Base-by-base conservation (phyloP, 306 rosid species). In the Begonia peltatifolia region DNA sequence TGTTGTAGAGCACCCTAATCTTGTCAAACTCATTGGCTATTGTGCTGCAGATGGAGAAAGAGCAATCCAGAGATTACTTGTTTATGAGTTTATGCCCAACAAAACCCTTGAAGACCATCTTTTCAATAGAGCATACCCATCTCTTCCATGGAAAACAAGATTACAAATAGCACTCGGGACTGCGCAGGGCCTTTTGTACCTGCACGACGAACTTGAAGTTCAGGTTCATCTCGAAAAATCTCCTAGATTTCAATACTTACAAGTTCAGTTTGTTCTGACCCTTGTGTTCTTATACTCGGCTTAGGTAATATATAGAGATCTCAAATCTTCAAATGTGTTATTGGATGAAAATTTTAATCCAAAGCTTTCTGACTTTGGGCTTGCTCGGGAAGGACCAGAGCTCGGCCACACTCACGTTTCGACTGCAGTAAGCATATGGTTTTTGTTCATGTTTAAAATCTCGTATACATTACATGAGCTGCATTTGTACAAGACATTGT, bases 361-460 rank as follows among this genome's bases (percentile, higher is more conserved):
- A 30, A 87, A 78, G 61, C 95, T 87, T 63, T 87, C 95, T 2
- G 95, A 87, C 75, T 87, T 87, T 0, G 95, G 95, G 66, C 93
- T 87, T 52, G 95, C 93, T 10, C 69, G 95, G 74, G 89, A 87
- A 70, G 95, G 95, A 23, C 95, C 95, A 9, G 58, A 51, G 54
- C 71, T 68, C 10, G 95, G 93, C 3, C 71, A 59, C 42, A 80
- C 93, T 42, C 95, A 87, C 71, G 95, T 87, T 70, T 87, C 95
- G 46, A 87, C 95, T 14, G 93, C 86, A 41, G 95, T 87, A 80
- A 83, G 93, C 64, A 41, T 59, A 50, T 38, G 61, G 58, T 66
- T 12, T 12, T 41, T 10, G 56, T 42, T 62, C 18, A 17, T 17
- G 18, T 17, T 17, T 17, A 17, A 17, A 17, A 17, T 17, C 18